These are phyloP conservation scores for Rhizopogon vulgaris DNA, from an alignment of 768 basidiomycete species.

Conservation along the genomic window DNA sequence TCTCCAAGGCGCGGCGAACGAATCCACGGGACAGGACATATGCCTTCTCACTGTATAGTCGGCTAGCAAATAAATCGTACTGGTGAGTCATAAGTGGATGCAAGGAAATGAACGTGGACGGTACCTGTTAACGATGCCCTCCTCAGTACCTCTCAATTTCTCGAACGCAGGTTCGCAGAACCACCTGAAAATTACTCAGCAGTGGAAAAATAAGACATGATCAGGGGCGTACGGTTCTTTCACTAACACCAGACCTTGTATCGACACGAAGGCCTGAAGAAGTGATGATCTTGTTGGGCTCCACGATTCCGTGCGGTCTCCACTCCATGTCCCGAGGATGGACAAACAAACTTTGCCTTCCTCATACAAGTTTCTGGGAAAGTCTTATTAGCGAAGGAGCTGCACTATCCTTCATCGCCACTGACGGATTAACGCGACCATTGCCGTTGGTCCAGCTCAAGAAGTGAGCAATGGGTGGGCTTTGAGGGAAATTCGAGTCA, in stretches of 20 bases:
- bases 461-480: constrained; percentile 85
- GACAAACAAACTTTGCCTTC: constrained; percentile 94
- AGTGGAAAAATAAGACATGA: background rate
- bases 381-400: background rate
- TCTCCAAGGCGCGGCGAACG: constrained; percentile 81
- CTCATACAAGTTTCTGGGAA: constrained; percentile 77
- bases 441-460: constrained; percentile 93
- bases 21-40: constrained; percentile 88
- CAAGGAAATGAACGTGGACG: constrained; percentile 4
- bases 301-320: constrained; percentile 87
- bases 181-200: constrained; percentile 44
- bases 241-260: constrained; percentile 89
- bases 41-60: constrained; percentile 89
- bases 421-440: constrained; percentile 84
- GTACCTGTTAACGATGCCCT: constrained; percentile 82
- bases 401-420: constrained; percentile 6
- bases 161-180: constrained; percentile 93
- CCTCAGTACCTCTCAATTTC: constrained; percentile 84
- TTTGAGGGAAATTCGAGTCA: constrained; percentile 77
- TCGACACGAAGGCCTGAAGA: constrained; percentile 88
- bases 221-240: constrained; percentile 72
- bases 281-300: constrained; percentile 78
- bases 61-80: constrained; percentile 39
- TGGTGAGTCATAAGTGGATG: background rate
- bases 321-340: constrained; percentile 88